Percentiles rank a stretch among this genome's conserved stretches.
These are phyloP conservation scores for Darksidea phi DNA, from an alignment of 495 filamentous ascomycete genomes.

Conservation along the genomic window DNA sequence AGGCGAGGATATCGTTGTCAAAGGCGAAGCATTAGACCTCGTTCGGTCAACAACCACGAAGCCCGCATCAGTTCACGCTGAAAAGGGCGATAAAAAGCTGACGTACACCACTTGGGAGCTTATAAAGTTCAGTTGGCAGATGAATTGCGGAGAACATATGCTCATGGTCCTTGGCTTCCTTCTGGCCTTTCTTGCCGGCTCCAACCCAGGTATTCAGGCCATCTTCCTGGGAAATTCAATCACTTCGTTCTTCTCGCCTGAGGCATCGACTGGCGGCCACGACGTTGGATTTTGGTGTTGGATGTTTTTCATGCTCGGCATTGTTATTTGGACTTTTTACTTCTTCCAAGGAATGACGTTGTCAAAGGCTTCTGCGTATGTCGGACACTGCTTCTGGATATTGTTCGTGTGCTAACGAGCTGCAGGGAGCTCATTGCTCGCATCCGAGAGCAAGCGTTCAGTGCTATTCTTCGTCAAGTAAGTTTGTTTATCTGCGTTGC, in stretches of 20 bases:
- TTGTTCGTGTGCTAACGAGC: slow-evolving; percentile 36
- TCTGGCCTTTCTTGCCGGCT: slow-evolving; percentile 77
- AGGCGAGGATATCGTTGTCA: slow-evolving; percentile 24
- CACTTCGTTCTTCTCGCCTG: slow-evolving; percentile 60
- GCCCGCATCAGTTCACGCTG: slow-evolving; percentile 47
- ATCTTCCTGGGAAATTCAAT: slow-evolving; percentile 92
- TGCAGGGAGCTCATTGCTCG: slow-evolving; percentile 80
- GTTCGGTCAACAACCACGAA: slow-evolving; percentile 17
- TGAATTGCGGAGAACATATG: slow-evolving; percentile 73
- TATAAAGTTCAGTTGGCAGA: slow-evolving; percentile 76
- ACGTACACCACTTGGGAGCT: slow-evolving; percentile 68
- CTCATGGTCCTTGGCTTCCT: slow-evolving; percentile 75
- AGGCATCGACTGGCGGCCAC: slow-evolving; percentile 46
- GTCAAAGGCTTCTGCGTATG: slow-evolving; percentile 55
- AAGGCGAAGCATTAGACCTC: slow-evolving; percentile 24
- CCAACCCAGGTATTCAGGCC: slow-evolving; percentile 80
- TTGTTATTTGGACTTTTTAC: slow-evolving; percentile 71
- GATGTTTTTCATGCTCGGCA: slow-evolving; percentile 94
- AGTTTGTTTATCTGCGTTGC: neutral
- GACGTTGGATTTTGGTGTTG: slow-evolving; percentile 74
- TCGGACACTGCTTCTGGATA: neutral
- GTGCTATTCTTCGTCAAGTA: slow-evolving; percentile 77
- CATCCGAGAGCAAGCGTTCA: slow-evolving; percentile 75
- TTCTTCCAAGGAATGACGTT: slow-evolving; percentile 69
- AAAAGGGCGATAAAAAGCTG: slow-evolving; percentile 46